Conservation (phyloP, 495 filamentous ascomycete species). For the Amphirosellinia nigrospora region DNA sequence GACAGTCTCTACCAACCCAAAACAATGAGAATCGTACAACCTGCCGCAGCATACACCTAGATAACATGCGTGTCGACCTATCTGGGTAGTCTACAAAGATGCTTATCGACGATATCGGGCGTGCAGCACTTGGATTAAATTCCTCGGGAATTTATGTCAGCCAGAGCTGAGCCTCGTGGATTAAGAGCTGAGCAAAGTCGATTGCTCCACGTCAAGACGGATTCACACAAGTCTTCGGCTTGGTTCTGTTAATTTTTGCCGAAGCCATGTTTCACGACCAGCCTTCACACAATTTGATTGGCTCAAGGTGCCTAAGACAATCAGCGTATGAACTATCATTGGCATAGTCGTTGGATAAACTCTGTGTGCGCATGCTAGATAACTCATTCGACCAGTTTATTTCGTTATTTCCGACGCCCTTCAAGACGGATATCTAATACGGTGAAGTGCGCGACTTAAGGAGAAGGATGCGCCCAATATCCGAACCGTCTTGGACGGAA, state of each 20-base stretch:
- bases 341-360: not conserved
- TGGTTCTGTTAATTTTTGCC: not conserved
- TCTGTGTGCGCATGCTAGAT: not conserved
- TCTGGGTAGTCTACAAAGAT: constrained; percentile 2
- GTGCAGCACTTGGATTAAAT: not conserved
- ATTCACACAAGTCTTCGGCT: not conserved
- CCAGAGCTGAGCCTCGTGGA: not conserved
- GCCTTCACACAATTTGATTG: not conserved
- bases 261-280: not conserved
- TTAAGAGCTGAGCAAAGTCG: not conserved
- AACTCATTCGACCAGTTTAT: not conserved
- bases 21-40: not conserved
- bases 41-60: not conserved
- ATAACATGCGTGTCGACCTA: not conserved
- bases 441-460: not conserved
- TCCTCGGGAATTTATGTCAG: not conserved
- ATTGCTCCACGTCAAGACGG: not conserved
- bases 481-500: constrained; percentile 1
- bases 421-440: not conserved
- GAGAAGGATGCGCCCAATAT: constrained; percentile 7
- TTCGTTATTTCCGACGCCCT: not conserved
- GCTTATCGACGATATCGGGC: not conserved
- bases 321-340: not conserved
- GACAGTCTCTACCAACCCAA: not conserved
- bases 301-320: not conserved